Conservation (phyloP, 1,284 basidiomycete species). For the Trichosporon sp. region DNA sequence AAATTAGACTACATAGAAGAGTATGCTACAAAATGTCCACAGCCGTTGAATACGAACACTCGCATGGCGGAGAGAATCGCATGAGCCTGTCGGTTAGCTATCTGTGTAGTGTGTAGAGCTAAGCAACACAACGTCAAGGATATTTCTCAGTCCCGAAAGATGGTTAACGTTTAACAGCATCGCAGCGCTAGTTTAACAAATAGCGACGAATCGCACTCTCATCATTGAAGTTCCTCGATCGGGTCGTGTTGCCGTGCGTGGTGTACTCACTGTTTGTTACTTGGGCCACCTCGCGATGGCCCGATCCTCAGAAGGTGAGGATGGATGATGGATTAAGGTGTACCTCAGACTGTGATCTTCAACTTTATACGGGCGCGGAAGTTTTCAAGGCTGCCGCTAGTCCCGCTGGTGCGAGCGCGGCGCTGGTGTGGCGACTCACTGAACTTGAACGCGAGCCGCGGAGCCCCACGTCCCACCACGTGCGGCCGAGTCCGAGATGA, state of each 20-base stretch:
- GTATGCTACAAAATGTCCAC: too few relatives aligned
- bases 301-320: not conserved
- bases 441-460: not conserved
- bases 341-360: not conserved
- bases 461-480: not conserved
- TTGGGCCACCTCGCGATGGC: not conserved
- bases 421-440: not conserved
- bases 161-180: constrained; percentile 83
- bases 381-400: not conserved
- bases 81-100: not conserved
- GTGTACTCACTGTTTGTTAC: not conserved
- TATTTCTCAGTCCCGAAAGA: constrained; percentile 87
- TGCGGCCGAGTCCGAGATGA: not conserved
- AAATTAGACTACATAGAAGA: too few relatives aligned
- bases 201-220: constrained; percentile 53
- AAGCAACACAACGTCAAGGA: not conserved
- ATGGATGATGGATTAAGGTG: not conserved
- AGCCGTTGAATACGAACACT: too few relatives aligned
- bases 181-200: constrained; percentile 47
- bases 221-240: constrained; percentile 55
- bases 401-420: not conserved
- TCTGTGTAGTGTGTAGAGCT: not conserved
- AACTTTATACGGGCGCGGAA: not conserved
- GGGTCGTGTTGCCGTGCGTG: not conserved
- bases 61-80: too few relatives aligned